These are phyloP conservation scores for Puya raimondii DNA, from an alignment of 176 grass and related monocot genomes.

Conservation along the genomic window DNA sequence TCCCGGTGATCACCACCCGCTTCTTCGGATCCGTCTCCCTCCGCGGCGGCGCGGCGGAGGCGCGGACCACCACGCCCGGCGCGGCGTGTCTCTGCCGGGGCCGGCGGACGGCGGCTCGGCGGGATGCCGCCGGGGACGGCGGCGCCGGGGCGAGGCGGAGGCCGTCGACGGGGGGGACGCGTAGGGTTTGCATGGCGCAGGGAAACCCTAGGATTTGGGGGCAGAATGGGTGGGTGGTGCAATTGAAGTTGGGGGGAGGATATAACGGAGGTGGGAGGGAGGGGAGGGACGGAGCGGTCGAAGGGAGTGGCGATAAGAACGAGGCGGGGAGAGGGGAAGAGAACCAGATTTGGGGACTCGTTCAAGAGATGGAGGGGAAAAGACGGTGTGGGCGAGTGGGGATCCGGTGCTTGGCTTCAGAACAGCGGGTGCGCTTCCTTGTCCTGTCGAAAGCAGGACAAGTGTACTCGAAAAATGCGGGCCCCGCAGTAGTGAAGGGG, in stretches of 20 bases:
- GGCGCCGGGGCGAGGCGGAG: conserved; percentile 2
- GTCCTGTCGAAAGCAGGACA: too few relatives aligned
- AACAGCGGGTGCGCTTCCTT: too few relatives aligned
- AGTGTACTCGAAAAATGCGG: too few relatives aligned
- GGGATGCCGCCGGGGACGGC: not conserved
- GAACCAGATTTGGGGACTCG: not conserved
- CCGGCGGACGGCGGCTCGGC: not conserved
- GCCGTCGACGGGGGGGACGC: conserved; percentile 29
- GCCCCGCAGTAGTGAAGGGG: too few relatives aligned
- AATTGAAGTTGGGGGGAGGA: too few relatives aligned
- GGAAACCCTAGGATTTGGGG: not conserved
- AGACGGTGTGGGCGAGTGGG: too few relatives aligned
- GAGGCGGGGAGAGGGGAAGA: not conserved
- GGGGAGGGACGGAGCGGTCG: not conserved
- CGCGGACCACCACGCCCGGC: conserved; percentile 16
- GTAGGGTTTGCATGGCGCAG: conserved; percentile 52
- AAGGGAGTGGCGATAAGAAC: conserved; percentile 13
- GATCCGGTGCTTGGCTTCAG: too few relatives aligned
- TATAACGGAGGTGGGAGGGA: too few relatives aligned
- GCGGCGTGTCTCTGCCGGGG: too few relatives aligned
- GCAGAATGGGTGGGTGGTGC: too few relatives aligned
- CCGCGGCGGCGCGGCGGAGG: conserved; percentile 21
- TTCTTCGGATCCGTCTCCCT: conserved; percentile 88
- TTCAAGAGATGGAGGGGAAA: too few relatives aligned
- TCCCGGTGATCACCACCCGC: conserved; percentile 83